Base-by-base conservation (phyloP, 106 monocot species). In the Dioscorea dumetorum region DNA sequence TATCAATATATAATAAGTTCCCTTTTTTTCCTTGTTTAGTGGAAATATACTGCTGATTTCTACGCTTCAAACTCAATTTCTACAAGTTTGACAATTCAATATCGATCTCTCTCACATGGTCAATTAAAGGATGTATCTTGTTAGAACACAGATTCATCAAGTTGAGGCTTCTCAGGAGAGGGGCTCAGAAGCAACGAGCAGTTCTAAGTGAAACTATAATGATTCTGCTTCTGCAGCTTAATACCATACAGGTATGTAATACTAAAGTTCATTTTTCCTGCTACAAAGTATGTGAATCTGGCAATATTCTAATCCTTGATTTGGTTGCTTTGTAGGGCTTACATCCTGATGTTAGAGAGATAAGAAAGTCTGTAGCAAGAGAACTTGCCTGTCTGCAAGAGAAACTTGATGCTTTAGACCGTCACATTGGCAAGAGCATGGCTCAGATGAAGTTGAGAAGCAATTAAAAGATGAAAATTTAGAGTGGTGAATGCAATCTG, bases 151-250 rank as follows among this genome's bases (percentile, higher is more conserved):
- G 58, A 24, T 90, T 35, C 53, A 72, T 24, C 16, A 32, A 23
- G 14, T 72, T 57, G 85, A 78, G 70, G 58, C 50, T 50, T 77
- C 70, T 28, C 15, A 33, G 35, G 21, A 32, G 54, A 64, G 23
- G 61, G 82, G 80, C 23, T 33, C 32, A 58, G n/a, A 87, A 87
- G 67, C 72, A 80, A 35, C 74, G 21, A 51, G 64, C 77, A 16
- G 34, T 75, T 17, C 60, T 82, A 19, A 35, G 82, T 68, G 91
- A 91, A 60, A 80, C 76, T 23, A 80, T 91, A 71, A 91, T 91
- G 91, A 91, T 73, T 84, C 71, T 85, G n/a, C 73, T 87, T 5
- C 63, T 91, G 66, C 81, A 87, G 69, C 73, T 91, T 35, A 87
- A 91, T 71, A 76, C 87, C 0, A 78, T 91, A 48, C 91, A 87